Conservation (phyloP, 2,329 filamentous ascomycete genomes). For the Ceratocystis colombiana region DNA sequence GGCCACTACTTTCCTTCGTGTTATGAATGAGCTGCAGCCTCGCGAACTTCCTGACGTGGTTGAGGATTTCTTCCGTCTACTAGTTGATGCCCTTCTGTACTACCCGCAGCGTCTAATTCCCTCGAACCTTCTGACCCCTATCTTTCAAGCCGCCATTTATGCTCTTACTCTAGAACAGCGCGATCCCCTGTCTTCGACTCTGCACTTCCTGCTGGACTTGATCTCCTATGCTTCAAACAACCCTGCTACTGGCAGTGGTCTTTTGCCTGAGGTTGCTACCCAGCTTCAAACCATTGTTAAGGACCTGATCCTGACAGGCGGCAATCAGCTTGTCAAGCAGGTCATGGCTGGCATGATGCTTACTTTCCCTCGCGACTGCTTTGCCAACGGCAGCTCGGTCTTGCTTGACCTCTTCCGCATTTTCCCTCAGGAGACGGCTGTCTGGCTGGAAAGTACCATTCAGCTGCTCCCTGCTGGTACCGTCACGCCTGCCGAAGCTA, state of each 20-base stretch:
- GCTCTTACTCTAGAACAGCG: constrained; percentile 82
- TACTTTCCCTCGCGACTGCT: constrained; percentile 90
- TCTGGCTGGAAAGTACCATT: constrained; percentile 77
- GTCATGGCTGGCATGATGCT: constrained; percentile 99
- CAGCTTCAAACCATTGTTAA: constrained; percentile 66
- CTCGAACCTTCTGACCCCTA: constrained; percentile 67
- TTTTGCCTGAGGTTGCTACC: constrained; percentile 49
- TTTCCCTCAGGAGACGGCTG: constrained; percentile 64
- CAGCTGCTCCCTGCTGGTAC: constrained; percentile 73
- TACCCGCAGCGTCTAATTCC: constrained; percentile 76
- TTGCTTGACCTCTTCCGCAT: constrained; percentile 81
- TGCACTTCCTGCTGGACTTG: constrained; percentile 88
- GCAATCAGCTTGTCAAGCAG: constrained; percentile 72
- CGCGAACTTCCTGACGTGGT: constrained; percentile 72
- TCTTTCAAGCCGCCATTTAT: constrained; percentile 78
- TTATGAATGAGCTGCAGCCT: constrained; percentile 71
- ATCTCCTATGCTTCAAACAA: constrained; percentile 78
- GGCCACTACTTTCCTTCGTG: constrained; percentile 76
- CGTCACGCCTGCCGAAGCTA: constrained; percentile 67
- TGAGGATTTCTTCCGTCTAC: constrained; percentile 90
- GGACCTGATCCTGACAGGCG: constrained; percentile 57
- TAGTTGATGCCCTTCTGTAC: constrained; percentile 85
- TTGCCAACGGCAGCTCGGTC: constrained; percentile 89
- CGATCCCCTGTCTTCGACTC: constrained; percentile 78
- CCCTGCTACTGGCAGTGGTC: constrained; percentile 50